Evolutionary conservation across 257 asterid genomes (phyloP), one percentile per base, ranked within the genome.

Genomic region (Gynochthodes officinalis): DNA sequence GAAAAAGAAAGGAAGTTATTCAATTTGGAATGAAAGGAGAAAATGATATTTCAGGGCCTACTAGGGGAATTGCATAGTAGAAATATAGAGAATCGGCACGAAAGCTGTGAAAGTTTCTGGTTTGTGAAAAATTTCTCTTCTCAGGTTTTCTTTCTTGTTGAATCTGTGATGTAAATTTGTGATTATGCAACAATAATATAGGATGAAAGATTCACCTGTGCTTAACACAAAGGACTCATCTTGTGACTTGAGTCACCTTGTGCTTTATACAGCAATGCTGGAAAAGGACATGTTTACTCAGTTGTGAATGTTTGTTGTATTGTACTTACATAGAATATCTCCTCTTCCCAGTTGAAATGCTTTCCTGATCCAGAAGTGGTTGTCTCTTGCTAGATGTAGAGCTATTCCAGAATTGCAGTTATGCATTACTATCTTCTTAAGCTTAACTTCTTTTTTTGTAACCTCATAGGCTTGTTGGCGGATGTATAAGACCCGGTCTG

Each of bases 391-490:
- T 68, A 33, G 37, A 25, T 48, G 23, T 23, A 50, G 18, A 28
- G 39, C 40, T 57, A 54, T 27, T 50, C 23, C 15, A 23, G 54
- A 44, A 64, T 46, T 19, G 44, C 16, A 30, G 12, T 40, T 6
- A 18, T 60, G 35, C 4, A 3, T 58, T 14, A 19, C 30, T 58
- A 7, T 12, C 15, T 49, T 43, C 25, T 25, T 46, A 28, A 40
- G 60, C 52, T 27, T 2, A 49, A 59, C 63, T 46, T 75, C 54
- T 13, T 53, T 13, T 53, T 76, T 78, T 78, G 42, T 77, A 52
- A 75, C 73, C 75, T 48, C 70, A 63, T 79, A 95, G 99, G 96
- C 97, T 70, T 77, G 76, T 73, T 95, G 99, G 99, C 86, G 96
- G 84, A 89, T 87, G 97, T 82, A 83, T 86, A 89, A 86, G 87